A percentile compares a stretch with the other conserved stretches of the same genome.
Evolutionary conservation across 2,329 filamentous ascomycete species (phyloP).

Genomic region (Moelleriella libera): DNA sequence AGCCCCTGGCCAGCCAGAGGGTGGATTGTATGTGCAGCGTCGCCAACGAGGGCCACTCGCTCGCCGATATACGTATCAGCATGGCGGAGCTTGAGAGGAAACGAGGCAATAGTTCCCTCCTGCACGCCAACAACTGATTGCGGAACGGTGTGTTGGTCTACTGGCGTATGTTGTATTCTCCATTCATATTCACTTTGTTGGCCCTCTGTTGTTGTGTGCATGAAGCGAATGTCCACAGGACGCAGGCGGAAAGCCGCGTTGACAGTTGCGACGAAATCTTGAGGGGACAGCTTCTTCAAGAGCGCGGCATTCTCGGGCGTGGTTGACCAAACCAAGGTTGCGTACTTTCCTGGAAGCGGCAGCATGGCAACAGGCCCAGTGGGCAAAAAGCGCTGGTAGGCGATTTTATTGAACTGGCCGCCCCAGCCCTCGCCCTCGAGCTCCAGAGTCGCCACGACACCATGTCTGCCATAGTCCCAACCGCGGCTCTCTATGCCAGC

Average conservation of each 20-base stretch:
- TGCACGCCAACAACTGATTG: conserved; percentile 58
- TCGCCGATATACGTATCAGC: conserved; percentile 88
- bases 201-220: conserved; percentile 48
- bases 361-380: conserved; percentile 85
- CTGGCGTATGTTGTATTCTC: conserved; percentile 58
- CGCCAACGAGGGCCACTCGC: conserved; percentile 81
- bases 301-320: conserved; percentile 65
- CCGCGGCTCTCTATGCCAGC: conserved; percentile 74
- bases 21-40: conserved; percentile 90
- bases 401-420: conserved; percentile 49
- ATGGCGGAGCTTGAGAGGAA: conserved; percentile 82
- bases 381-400: conserved; percentile 91
- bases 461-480: conserved; percentile 88
- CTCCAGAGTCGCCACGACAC: conserved; percentile 77
- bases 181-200: conserved; percentile 71
- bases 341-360: conserved; percentile 68
- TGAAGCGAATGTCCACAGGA: conserved; percentile 66
- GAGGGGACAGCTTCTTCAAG: conserved; percentile 58
- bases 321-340: conserved; percentile 90
- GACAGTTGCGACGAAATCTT: conserved; percentile 73
- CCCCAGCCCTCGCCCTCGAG: conserved; percentile 48
- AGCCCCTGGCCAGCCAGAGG: conserved; percentile 89
- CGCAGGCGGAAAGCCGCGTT: conserved; percentile 84
- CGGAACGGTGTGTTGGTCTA: conserved; percentile 42
- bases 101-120: conserved; percentile 68